Evolutionary conservation across 2,329 filamentous ascomycete genomes (phyloP).

Genomic region (Aspergillus quadricinctus): DNA sequence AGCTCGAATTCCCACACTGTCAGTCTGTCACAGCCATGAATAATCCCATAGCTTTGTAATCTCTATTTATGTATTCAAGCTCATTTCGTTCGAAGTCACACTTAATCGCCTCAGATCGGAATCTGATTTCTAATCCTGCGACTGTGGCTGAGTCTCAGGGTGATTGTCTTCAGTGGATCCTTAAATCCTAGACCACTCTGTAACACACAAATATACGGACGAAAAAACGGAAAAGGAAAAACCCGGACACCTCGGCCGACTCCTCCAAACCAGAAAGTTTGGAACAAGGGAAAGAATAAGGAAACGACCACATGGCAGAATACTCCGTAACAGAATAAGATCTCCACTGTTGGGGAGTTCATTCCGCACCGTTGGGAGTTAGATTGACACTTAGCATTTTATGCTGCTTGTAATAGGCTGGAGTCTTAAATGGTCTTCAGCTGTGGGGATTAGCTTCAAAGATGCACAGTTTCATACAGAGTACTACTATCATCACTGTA

Average conservation of each 20-base stretch:
- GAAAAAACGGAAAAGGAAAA: not conserved
- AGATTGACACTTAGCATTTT: not conserved
- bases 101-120: not conserved
- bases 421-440: not conserved
- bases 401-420: not conserved
- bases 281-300: not conserved
- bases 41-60: not conserved
- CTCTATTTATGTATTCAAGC: not conserved
- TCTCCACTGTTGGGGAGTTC: slow-evolving; percentile 13
- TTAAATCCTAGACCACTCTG: not conserved
- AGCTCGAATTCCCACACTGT: not conserved
- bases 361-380: slow-evolving; percentile 18
- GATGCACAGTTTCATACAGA: not conserved
- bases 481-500: not conserved
- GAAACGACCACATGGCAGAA: not conserved
- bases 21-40: not conserved
- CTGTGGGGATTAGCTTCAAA: not conserved
- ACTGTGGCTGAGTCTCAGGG: not conserved
- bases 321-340: not conserved
- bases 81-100: not conserved
- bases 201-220: not conserved
- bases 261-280: not conserved
- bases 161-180: not conserved
- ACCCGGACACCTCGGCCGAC: not conserved
- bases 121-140: not conserved